These are phyloP conservation scores for Suillus subalutaceus DNA, from an alignment of 768 basidiomycete species.

Conservation along the genomic window DNA sequence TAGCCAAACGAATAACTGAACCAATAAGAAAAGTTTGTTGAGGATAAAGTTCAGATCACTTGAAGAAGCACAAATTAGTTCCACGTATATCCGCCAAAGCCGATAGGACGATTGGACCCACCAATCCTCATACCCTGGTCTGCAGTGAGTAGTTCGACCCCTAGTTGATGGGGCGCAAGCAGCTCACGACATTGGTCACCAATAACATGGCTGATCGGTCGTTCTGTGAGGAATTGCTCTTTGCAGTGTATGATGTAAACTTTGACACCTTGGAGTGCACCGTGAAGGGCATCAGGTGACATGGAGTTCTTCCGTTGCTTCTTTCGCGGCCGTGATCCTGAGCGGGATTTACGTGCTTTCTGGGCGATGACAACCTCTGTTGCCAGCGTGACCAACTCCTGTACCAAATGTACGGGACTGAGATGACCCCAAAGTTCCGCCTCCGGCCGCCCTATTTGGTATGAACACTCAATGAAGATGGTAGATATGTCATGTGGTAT, in stretches of 20 bases:
- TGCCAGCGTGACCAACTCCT: conserved; percentile 75
- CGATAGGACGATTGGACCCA: conserved; percentile 40
- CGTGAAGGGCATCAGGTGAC: conserved; percentile 47
- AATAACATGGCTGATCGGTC: conserved; percentile 67
- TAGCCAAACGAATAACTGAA: conserved; percentile 15
- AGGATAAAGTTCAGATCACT: conserved; percentile 39
- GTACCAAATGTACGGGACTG: conserved; percentile 74
- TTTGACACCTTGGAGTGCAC: conserved; percentile 58
- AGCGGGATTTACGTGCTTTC: conserved; percentile 31
- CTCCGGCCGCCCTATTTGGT: conserved; percentile 69
- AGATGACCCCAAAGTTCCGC: conserved; percentile 84
- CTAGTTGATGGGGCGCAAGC: conserved; percentile 63
- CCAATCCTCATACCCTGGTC: conserved; percentile 84
- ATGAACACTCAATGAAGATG: conserved; percentile 97
- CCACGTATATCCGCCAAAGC: conserved; percentile 1
- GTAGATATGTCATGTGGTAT: conserved; percentile 68
- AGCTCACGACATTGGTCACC: conserved; percentile 69
- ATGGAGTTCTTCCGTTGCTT: conserved; percentile 41
- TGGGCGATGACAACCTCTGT: conserved; percentile 60
- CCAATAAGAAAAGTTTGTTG: conserved; percentile 6
- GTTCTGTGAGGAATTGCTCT: conserved; percentile 58
- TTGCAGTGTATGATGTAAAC: conserved; percentile 92
- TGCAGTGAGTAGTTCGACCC: conserved; percentile 68
- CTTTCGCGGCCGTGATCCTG: conserved; percentile 32
- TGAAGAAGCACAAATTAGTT: not conserved